Base-by-base conservation (phyloP, 345 rosid species). In the Boechera retrofracta region DNA sequence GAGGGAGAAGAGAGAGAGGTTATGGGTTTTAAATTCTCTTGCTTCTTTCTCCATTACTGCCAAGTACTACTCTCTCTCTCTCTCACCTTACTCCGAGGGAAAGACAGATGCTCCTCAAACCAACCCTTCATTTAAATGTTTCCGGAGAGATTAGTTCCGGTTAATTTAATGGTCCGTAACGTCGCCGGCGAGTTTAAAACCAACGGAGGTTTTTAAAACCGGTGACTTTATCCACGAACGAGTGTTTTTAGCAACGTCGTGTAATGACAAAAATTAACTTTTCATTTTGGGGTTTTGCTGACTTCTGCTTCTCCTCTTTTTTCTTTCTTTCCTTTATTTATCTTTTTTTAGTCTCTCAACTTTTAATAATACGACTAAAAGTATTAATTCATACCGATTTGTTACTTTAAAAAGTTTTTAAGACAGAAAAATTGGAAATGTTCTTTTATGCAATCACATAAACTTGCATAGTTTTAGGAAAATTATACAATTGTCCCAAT, bases 1-100 rank as follows among this genome's bases (percentile, higher is more conserved):
- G 70, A 53, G 12, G 42, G 13, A 16, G 64, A 58, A 64, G 80
- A 72, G 81, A 51, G 47, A 72, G 77, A 66, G 78, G 7, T 78
- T 72, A n/a, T 42, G 81, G 60, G 78, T 78, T 78, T 78, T 67
- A 7, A 73, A 60, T 73, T 79, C 74, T 79, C 69, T 53, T 67
- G 70, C 74, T 78, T 12, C 56, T 77, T 57, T 77, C 77, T 73
- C 69, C 81, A 67, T 79, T 73, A 79, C 82, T 78, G 7, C 52
- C 31, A 42, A 21, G 81, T 72, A 72, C 74, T 71, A 7, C 59
- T 62, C 15, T 42, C 36, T 10, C 44, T 35, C 26, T 64, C 71
- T 44, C 32, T 48, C 73, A 45, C 47, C 31, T 5, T 60, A 31
- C n/a, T 15, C 68, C 64, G 63, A 60, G 63, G 45, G 73, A 57